These are phyloP conservation scores for Paraurostyla sp. DNA, from an alignment of 73 alveolate genomes.

Conservation along the genomic window DNA sequence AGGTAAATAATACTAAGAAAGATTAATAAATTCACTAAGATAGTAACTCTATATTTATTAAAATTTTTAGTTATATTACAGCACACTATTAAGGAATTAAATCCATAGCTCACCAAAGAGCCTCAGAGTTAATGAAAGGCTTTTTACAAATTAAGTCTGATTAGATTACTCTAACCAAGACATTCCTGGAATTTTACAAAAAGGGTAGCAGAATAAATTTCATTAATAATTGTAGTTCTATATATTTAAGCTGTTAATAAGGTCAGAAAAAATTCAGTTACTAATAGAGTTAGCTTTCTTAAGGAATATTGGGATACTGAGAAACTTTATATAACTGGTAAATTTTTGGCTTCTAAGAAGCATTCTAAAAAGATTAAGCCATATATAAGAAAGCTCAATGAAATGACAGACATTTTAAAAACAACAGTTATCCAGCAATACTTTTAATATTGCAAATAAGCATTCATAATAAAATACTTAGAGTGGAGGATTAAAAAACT, in stretches of 20 bases:
- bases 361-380: neutral
- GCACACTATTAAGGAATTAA: too few relatives aligned
- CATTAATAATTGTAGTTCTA: neutral
- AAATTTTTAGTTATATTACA: too few relatives aligned
- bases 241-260: neutral
- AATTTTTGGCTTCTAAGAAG: neutral
- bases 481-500: conserved; percentile 12
- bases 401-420: neutral
- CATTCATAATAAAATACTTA: neutral
- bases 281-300: neutral
- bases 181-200: neutral
- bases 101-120: too few relatives aligned
- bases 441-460: neutral
- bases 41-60: too few relatives aligned
- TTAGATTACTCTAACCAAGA: neutral
- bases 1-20: neutral
- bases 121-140: neutral
- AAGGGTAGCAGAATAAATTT: neutral
- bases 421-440: neutral
- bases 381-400: neutral
- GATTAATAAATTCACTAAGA: too few relatives aligned
- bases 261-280: neutral
- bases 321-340: neutral
- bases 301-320: conserved; percentile 12
- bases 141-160: neutral